phyloP scores from a whole-genome alignment of 1,139 yeast species.

The Trichomonascaceae sp. region DNA sequence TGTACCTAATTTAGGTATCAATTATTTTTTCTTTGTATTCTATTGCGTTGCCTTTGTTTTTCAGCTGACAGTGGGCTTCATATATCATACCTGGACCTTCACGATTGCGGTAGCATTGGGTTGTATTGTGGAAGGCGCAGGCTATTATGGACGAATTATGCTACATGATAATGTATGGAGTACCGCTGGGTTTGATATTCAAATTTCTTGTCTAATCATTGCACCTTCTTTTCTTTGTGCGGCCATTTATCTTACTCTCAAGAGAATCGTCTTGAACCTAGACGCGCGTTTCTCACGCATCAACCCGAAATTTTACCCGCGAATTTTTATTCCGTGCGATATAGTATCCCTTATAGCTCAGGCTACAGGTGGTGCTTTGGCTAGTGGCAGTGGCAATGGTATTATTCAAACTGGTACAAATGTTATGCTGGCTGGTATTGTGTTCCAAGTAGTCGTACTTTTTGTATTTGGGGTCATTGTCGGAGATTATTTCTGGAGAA shows the following conservation, averaged over 20 bases:
- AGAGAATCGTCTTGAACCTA: slow-evolving; percentile 63
- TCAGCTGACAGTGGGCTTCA: slow-evolving; percentile 39
- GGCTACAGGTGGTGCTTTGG: slow-evolving; percentile 78
- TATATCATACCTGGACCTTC: background rate
- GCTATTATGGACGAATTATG: background rate
- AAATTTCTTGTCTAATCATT: slow-evolving; percentile 63
- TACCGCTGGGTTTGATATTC: slow-evolving; percentile 27
- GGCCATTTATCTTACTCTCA: slow-evolving; percentile 72
- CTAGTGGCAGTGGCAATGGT: slow-evolving; percentile 39
- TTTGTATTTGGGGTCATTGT: slow-evolving; percentile 53
- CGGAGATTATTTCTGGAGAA: slow-evolving; percentile 45
- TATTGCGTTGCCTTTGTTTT: slow-evolving; percentile 40
- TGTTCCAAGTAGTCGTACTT: slow-evolving; percentile 74
- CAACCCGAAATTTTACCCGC: slow-evolving; percentile 71
- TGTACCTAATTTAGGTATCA: slow-evolving; percentile 41
- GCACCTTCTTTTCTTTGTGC: slow-evolving; percentile 91
- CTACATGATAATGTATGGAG: background rate
- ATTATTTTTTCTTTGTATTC: slow-evolving; percentile 44
- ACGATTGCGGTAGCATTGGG: background rate
- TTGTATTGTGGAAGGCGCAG: background rate
- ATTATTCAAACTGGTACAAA: slow-evolving; percentile 48
- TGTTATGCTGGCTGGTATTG: slow-evolving; percentile 78
- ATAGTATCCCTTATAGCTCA: slow-evolving; percentile 65
- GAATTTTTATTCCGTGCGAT: slow-evolving; percentile 62
- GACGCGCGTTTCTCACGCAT: slow-evolving; percentile 58